Base-by-base conservation (phyloP, 768 basidiomycete genomes). In the Saitozyma sp. region DNA sequence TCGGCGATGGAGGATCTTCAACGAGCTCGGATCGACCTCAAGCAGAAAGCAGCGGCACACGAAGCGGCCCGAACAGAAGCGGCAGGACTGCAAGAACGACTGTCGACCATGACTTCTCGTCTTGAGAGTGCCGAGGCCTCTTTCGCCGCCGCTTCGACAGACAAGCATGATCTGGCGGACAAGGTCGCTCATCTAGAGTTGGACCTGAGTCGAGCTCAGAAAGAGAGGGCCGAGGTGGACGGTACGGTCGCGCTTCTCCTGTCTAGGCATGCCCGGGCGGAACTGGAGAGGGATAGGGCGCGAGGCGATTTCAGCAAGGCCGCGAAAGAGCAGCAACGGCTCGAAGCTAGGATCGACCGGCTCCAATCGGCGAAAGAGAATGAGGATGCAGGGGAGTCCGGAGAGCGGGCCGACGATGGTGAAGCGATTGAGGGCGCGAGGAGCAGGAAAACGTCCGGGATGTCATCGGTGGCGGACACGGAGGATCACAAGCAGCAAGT, bases 1-100 rank as follows among this genome's bases (percentile, higher is more conserved):
- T 61, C 66, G 20, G 72, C 70, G 10, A 13, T 68, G 10, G 65
- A 67, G 17, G 70, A 67, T 17, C 50, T 71, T 2, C 17, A 62
- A 50, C 54, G 50, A 11, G 62, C 61, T 14, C 59, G 50, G 50
- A 46, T 54, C 2, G 71, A 70, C 20, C 59, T 75, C 40, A 45
- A 56, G 17, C 40, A 29, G 29, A 29, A 29, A 29, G 29, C 29
- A 29, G 29, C 29, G 29, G 29, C 29, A 5, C 29, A 29, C 29
- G 29, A 29, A 29, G 29, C 29, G 29, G 29, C 29, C 29, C 29
- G 29, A 29, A 29, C 29, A 29, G 29, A 29, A 29, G 29, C 29
- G 5, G 29, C 29, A 5, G 29, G 29, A 5, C 5, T 29, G 29
- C 29, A 29, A 29, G 29, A 29, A 29, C 29, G 29, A 29, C 29